Conservation (phyloP, 2,329 filamentous ascomycete genomes). For the Aspergillus calidoustus region DNA sequence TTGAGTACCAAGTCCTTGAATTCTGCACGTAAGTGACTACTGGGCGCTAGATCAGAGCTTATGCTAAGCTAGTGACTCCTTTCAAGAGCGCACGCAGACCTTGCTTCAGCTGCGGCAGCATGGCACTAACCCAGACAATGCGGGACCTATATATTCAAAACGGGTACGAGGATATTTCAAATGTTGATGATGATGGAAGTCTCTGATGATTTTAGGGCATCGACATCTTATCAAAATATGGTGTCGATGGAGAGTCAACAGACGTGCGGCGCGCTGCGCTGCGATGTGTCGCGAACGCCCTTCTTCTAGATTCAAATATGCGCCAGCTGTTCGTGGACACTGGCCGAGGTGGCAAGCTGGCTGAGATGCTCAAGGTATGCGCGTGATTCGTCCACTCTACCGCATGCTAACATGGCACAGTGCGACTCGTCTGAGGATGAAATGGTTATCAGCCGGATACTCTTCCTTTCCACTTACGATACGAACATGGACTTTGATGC, state of each 20-base stretch:
- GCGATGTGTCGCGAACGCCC: conserved; percentile 81
- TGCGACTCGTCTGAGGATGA: conserved; percentile 80
- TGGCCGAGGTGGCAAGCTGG: conserved; percentile 69
- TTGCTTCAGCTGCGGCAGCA: conserved; percentile 74
- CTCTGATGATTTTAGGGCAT: conserved; percentile 66
- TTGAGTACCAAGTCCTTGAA: conserved; percentile 63
- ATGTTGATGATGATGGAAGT: neutral
- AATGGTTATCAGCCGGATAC: conserved; percentile 77
- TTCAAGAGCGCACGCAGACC: conserved; percentile 45
- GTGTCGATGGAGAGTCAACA: conserved; percentile 68
- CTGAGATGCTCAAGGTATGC: conserved; percentile 66
- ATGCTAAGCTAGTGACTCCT: conserved; percentile 5
- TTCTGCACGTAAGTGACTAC: conserved; percentile 59
- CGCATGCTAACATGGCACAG: conserved; percentile 35
- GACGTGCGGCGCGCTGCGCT: conserved; percentile 75
- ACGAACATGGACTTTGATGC: conserved; percentile 68
- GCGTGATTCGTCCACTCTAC: neutral
- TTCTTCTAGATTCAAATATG: conserved; percentile 70
- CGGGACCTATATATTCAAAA: conserved; percentile 83
- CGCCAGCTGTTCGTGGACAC: conserved; percentile 75
- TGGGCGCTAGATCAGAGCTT: neutral
- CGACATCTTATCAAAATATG: conserved; percentile 70
- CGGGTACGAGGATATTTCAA: conserved; percentile 56
- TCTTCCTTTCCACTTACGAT: conserved; percentile 80
- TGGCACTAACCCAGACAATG: conserved; percentile 71